Evolutionary conservation across 75 land plant species (phyloP).

Genomic region (Ceratopteris richardii): DNA sequence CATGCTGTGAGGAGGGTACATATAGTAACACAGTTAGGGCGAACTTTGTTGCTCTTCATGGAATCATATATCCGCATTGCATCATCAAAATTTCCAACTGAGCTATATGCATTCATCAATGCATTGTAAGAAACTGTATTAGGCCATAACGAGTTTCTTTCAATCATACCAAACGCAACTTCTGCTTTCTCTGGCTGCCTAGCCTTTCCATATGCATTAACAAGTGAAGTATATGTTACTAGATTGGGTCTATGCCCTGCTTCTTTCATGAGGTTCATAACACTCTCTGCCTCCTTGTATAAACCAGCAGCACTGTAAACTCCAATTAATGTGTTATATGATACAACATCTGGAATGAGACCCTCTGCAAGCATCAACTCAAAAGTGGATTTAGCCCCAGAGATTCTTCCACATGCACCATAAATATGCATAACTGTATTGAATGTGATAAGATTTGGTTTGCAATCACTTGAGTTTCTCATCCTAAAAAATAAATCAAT

Average conservation of each 20-base stretch:
- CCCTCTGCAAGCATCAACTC: conserved; percentile 89
- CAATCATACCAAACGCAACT: conserved; percentile 63
- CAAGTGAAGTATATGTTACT: conserved; percentile 82
- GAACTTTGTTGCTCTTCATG: conserved; percentile 62
- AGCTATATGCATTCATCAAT: conserved; percentile 81
- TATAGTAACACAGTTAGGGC: conserved; percentile 73
- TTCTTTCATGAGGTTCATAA: conserved; percentile 45
- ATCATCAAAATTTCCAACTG: conserved; percentile 52
- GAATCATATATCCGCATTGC: conserved; percentile 60
- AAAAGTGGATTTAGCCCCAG: conserved; percentile 56
- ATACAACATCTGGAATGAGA: conserved; percentile 58
- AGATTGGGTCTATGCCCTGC: conserved; percentile 64
- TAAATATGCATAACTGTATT: conserved; percentile 76
- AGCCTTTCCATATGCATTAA: conserved; percentile 82
- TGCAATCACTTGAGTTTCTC: conserved; percentile 49
- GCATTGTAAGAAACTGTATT: conserved; percentile 75
- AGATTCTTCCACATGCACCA: conserved; percentile 63
- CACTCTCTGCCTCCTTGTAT: conserved; percentile 50
- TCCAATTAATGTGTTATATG: conserved; percentile 73
- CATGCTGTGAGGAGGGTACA: conserved; percentile 82
- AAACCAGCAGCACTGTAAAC: conserved; percentile 84
- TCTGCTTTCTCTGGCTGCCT: conserved; percentile 68
- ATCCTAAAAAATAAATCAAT: conserved; percentile 58
- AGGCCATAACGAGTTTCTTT: conserved; percentile 44
- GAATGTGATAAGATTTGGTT: conserved; percentile 81